These are phyloP conservation scores for Aspergillus nomiae DNA, from an alignment of 2,329 filamentous ascomycete genomes.

Conservation along the genomic window DNA sequence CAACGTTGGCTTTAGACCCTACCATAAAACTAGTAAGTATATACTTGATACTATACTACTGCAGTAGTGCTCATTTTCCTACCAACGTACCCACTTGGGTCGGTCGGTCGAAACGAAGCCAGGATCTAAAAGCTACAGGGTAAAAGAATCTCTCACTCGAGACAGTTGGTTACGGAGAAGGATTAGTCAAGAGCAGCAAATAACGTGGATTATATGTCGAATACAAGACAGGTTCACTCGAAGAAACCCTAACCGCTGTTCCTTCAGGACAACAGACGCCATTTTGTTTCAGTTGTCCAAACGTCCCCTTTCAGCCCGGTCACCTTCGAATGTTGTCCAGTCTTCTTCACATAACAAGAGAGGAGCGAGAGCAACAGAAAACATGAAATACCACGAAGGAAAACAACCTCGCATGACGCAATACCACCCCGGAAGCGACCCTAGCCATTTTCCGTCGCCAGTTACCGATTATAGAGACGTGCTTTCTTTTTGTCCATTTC, in stretches of 20 bases:
- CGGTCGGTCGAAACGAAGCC: neutral
- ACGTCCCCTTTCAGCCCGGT: neutral
- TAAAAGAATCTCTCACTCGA: too few relatives aligned
- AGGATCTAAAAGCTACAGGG: neutral
- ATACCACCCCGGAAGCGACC: constrained; percentile 51
- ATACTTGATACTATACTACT: neutral
- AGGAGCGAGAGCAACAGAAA: constrained; percentile 16
- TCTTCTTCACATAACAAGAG: constrained; percentile 11
- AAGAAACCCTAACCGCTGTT: neutral
- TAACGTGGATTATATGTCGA: constrained; percentile 7
- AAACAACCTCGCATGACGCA: constrained; percentile 39
- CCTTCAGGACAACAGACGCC: neutral
- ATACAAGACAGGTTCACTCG: constrained; percentile 5
- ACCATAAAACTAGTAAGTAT: neutral
- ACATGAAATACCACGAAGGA: constrained; percentile 16
- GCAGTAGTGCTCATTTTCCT: too few relatives aligned
- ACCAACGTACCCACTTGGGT: too few relatives aligned
- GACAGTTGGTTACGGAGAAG: neutral
- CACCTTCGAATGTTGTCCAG: neutral
- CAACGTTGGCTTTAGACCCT: neutral
- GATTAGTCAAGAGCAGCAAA: neutral
- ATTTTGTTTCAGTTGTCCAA: neutral
- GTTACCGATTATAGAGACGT: constrained; percentile 20
- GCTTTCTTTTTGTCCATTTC: constrained; percentile 11
- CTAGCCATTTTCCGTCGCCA: constrained; percentile 49